Percentiles rank a stretch among this genome's conserved stretches.
Conservation (phyloP, 495 filamentous ascomycete genomes). For the Lentithecium fluviatile region DNA sequence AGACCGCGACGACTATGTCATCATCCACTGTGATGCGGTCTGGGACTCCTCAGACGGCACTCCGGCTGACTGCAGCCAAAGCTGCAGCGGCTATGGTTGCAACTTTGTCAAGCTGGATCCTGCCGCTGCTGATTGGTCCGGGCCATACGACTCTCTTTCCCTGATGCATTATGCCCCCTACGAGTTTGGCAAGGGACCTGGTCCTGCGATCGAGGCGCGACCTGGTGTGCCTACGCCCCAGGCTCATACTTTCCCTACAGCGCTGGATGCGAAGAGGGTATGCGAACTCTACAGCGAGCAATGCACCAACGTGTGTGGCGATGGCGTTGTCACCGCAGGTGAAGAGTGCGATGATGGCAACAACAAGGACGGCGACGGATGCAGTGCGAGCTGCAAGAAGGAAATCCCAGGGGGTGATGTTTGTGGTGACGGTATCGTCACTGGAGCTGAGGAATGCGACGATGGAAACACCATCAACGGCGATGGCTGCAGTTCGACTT, state of each 20-base stretch:
- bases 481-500: conserved; percentile 1
- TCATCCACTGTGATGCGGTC: conserved; percentile 16
- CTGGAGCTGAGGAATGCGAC: conserved; percentile 10
- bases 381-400: conserved; percentile 3
- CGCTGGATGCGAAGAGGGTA: conserved; percentile 3
- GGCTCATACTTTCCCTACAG: conserved; percentile 1
- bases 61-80: neutral
- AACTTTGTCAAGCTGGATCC: conserved; percentile 8
- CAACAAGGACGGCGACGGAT: conserved; percentile 9
- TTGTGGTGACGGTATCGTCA: neutral
- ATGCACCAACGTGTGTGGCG: conserved; percentile 17
- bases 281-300: conserved; percentile 20
- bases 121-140: conserved; percentile 12
- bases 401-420: neutral
- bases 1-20: conserved; percentile 15
- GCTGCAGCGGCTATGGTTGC: conserved; percentile 8
- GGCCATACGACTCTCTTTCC: conserved; percentile 15
- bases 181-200: conserved; percentile 1
- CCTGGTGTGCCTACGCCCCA: conserved; percentile 6
- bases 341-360: conserved; percentile 15
- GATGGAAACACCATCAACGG: conserved; percentile 8
- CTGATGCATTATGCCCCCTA: conserved; percentile 21
- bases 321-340: conserved; percentile 15
- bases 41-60: neutral
- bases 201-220: neutral